Evolutionary conservation across 2,329 filamentous ascomycete genomes (phyloP), one percentile per base, ranked within the genome.

Genomic region (Aspergillus vadensis): DNA sequence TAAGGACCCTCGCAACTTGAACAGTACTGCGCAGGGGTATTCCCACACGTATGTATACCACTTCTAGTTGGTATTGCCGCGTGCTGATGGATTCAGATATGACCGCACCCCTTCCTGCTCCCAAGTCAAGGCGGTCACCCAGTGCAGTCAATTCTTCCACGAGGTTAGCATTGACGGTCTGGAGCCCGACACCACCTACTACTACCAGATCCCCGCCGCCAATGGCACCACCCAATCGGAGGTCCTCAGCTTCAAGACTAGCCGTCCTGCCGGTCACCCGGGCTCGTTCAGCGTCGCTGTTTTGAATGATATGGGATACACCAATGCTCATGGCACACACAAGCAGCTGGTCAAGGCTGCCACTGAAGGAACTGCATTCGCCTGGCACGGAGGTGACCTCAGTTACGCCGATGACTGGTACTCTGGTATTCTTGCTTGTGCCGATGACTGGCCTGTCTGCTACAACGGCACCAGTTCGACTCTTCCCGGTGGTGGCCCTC

Each of bases 301-400:
- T 2, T 63, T 84, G 41, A 82, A 82, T 62, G 82, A 84, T 61
- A 83, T 84, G 82, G 82, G 82, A 7, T 83, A 83, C 70, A 83
- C 80, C 48, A 83, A 83, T 54, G 82, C 81, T 17, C 69, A 73
- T 1, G 82, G 82, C 15, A 83, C 82, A 1, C 77, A 77, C 70
- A 73, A 77, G 62, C 73, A 82, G 48, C 71, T 84, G 14, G 67
- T 66, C 38, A 65, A 77, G 39, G 78, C 74, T 5, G 75, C 75
- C 41, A 69, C 77, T n/a, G 75, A 81, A n/a, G 80, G 78, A n/a
- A 63, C 76, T 17, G 77, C 77, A 3, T 83, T 84, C 64, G 79
- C 78, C 25, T 84, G 82, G 82, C 82, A 84, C 67, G 81, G 81
- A 39, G 82, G 82, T 52, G 82, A 84, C 61, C 72, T 83, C 58